Evolutionary conservation across 2,329 filamentous ascomycete species (phyloP), one percentile per base, ranked within the genome.

Genomic region (Calonectria hongkongensis): DNA sequence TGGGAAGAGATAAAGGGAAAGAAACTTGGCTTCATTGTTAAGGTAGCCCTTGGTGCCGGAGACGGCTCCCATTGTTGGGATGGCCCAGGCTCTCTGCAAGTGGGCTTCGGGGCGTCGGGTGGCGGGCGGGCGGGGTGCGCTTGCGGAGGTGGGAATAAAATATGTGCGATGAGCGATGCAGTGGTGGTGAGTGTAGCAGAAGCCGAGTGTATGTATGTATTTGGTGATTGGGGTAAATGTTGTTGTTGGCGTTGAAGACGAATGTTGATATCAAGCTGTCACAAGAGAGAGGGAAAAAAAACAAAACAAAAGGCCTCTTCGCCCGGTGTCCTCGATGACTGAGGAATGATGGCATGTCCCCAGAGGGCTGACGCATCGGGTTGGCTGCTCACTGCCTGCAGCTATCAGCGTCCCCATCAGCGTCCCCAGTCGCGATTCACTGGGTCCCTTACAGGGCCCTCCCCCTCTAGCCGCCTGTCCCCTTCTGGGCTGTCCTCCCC

Each of bases 41-140:
- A n/a, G n/a, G n/a, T n/a, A n/a, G n/a, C n/a, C n/a, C n/a, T n/a
- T n/a, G n/a, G n/a, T n/a, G n/a, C n/a, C n/a, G n/a, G n/a, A n/a
- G n/a, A n/a, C n/a, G n/a, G n/a, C n/a, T n/a, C n/a, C n/a, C n/a
- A n/a, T n/a, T n/a, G 56, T 62, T 43, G 54, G 39, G 66, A 58
- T 47, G 66, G 66, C 54, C 66, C 41, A 48, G 66, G 66, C 66
- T 54, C 18, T 48, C 48, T 30, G 43, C 51, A 68, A 62, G 66
- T 68, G 66, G 66, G 66, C 43, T 43, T 47, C 50, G 65, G 65
- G 63, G 63, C 21, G 66, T 68, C 66, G 54, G 66, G 66, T 60
- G 51, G 66, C 41, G 51, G 66, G 66, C 54, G 43, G 30, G 39
- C 50, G 65, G 30, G 63, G 41, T 45, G 41, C 41, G 27, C 39